Percentiles rank a stretch among this genome's conserved stretches.
Conservation (phyloP, 2,329 filamentous ascomycete genomes). For the Arachnomyces sp. region DNA sequence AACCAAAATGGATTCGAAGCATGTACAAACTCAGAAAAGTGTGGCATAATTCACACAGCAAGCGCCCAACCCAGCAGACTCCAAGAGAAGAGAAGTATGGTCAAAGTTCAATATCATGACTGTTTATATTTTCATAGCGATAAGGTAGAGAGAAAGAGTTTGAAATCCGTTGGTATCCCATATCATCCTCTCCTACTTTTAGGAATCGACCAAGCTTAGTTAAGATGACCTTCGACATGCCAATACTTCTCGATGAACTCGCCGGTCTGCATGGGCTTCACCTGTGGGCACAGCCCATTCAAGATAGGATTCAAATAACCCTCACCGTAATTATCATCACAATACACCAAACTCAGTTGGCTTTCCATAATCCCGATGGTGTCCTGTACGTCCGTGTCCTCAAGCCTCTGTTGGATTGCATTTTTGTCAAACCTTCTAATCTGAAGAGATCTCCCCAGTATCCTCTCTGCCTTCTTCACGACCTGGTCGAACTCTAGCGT, state of each 20-base stretch:
- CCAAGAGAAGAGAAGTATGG: too few species aligned
- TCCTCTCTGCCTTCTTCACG: slow-evolving; percentile 16
- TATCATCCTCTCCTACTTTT: too few species aligned
- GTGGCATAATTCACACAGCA: too few species aligned
- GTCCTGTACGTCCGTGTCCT: neutral
- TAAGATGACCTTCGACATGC: neutral
- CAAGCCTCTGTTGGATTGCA: neutral
- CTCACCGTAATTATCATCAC: slow-evolving; percentile 1
- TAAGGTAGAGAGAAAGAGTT: too few species aligned
- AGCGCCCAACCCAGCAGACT: too few species aligned
- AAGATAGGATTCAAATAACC: slow-evolving; percentile 3
- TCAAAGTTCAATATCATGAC: too few species aligned
- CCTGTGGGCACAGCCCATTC: slow-evolving; percentile 8
- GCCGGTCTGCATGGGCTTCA: slow-evolving; percentile 5
- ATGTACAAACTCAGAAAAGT: too few species aligned
- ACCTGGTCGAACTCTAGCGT: slow-evolving; percentile 21
- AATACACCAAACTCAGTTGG: slow-evolving; percentile 3
- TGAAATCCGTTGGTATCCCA: too few species aligned
- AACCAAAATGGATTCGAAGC: too few species aligned
- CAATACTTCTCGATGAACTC: slow-evolving; percentile 8
- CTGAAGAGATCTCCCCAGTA: slow-evolving; percentile 9
- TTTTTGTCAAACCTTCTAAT: neutral
- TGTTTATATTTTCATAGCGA: too few species aligned
- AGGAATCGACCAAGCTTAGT: too few species aligned
- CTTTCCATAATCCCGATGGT: slow-evolving; percentile 3